A percentile compares a stretch with the other conserved stretches of the same genome.
Evolutionary conservation across 1,284 basidiomycete species (phyloP).

Genomic region (Vanrija sp.): DNA sequence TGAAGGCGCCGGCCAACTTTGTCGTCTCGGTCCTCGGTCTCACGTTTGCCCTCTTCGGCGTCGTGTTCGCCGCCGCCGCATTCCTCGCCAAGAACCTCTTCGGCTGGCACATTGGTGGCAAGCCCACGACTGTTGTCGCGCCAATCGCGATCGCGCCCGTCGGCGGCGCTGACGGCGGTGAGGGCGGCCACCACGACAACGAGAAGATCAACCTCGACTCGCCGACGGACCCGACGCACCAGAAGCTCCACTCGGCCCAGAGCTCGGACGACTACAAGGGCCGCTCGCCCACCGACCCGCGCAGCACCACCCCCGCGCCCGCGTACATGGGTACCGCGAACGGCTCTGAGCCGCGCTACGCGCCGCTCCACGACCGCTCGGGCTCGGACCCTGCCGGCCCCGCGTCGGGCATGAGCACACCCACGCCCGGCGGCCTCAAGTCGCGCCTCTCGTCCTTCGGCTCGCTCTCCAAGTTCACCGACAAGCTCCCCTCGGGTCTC

Average conservation of each 20-base stretch:
- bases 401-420: too few species aligned
- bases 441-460: conserved; percentile 3
- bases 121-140: neutral
- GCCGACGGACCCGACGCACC: too few species aligned
- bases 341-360: too few species aligned
- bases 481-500: neutral
- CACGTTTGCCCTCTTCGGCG: conserved; percentile 16
- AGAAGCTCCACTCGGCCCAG: neutral
- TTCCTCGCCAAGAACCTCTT: conserved; percentile 12
- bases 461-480: conserved; percentile 4
- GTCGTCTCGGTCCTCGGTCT: conserved; percentile 13
- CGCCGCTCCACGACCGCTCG: too few species aligned
- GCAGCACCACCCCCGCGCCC: conserved; percentile 2
- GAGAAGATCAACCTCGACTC: neutral
- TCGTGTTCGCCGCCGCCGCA: conserved; percentile 9
- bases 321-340: neutral
- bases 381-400: too few species aligned
- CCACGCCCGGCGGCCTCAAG: neutral
- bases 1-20: conserved; percentile 16
- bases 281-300: neutral
- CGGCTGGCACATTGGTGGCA: conserved; percentile 4
- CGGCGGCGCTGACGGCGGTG: neutral
- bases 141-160: neutral
- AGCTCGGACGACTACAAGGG: neutral
- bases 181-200: neutral